Evolutionary conservation across 139 green algal genomes (phyloP).

Genomic region (Picochlorum sp.): DNA sequence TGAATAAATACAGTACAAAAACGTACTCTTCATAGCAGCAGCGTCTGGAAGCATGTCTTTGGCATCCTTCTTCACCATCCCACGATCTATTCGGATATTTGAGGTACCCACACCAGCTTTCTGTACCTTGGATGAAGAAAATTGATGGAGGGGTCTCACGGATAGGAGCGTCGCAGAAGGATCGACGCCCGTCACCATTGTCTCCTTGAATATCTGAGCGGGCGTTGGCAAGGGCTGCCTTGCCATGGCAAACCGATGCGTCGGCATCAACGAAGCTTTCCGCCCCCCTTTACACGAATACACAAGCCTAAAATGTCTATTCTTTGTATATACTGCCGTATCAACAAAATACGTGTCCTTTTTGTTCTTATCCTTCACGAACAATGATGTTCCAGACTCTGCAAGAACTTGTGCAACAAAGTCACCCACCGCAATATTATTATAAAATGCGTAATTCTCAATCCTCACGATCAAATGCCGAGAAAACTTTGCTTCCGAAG

Average conservation of each 20-base stretch:
- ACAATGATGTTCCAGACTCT: slow-evolving; percentile 14
- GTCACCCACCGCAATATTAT: slow-evolving; percentile 42
- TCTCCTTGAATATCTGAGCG: slow-evolving; percentile 43
- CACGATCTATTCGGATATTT: no score
- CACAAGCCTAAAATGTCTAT: slow-evolving; percentile 66
- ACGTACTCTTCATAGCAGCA: slow-evolving; percentile 3
- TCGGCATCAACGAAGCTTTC: slow-evolving; percentile 41
- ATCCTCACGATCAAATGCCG: slow-evolving; percentile 68
- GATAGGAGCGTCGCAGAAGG: slow-evolving; percentile 30
- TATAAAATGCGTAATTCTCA: slow-evolving; percentile 45
- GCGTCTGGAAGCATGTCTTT: background rate
- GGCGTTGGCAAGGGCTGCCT: background rate
- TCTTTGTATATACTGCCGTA: slow-evolving; percentile 63
- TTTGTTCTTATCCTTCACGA: slow-evolving; percentile 13
- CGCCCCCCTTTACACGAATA: slow-evolving; percentile 68
- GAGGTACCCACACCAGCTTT: no score
- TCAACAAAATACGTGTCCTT: slow-evolving; percentile 44
- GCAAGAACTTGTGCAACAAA: slow-evolving; percentile 33
- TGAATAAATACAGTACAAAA: background rate
- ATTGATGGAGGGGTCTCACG: slow-evolving; percentile 1
- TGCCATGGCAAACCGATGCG: slow-evolving; percentile 31
- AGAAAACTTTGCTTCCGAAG: slow-evolving; percentile 64
- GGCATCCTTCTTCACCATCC: no score
- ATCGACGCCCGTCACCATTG: slow-evolving; percentile 57
- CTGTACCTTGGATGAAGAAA: no score